A percentile compares a stretch with the other conserved stretches of the same genome.
phyloP scores from a whole-genome alignment of 2,329 filamentous ascomycete genomes.

The Beauveria medogensis region DNA sequence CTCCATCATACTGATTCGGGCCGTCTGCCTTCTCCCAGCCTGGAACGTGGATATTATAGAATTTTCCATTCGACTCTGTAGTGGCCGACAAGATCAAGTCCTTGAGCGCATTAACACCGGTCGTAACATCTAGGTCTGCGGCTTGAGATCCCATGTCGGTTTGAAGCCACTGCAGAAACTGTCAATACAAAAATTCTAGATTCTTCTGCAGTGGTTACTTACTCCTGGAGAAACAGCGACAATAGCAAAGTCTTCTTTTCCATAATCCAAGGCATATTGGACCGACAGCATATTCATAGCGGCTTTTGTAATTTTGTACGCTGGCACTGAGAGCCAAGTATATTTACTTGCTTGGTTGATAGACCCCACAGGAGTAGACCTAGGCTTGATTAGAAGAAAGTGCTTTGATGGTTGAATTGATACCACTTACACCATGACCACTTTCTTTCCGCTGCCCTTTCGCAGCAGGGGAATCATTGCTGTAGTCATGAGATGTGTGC shows the following conservation, averaged over 20 bases:
- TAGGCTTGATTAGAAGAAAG: not conserved
- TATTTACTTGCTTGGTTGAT: not conserved
- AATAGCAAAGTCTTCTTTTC: constrained; percentile 32
- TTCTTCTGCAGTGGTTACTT: not conserved
- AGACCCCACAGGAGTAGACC: not conserved
- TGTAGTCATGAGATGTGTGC: not conserved
- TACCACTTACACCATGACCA: not conserved
- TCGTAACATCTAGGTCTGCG: constrained; percentile 32
- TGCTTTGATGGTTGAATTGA: not conserved
- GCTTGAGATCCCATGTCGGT: constrained; percentile 32
- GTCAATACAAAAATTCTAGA: not conserved
- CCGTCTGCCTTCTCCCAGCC: constrained; percentile 4
- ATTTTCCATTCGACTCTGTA: constrained; percentile 10
- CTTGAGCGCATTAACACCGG: constrained; percentile 23
- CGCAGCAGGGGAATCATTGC: not conserved
- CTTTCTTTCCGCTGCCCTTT: not conserved
- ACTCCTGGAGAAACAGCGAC: not conserved
- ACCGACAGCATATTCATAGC: constrained; percentile 37
- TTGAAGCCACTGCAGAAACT: constrained; percentile 31
- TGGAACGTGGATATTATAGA: constrained; percentile 4
- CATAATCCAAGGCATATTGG: constrained; percentile 29
- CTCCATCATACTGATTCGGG: constrained; percentile 4
- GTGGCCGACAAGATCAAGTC: constrained; percentile 1
- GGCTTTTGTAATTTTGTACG: constrained; percentile 40
- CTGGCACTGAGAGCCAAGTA: constrained; percentile 14